Percentiles rank a stretch among this genome's conserved stretches.
Conservation (phyloP, 768 basidiomycete genomes). For the Phanerodontia chrysosporium region DNA sequence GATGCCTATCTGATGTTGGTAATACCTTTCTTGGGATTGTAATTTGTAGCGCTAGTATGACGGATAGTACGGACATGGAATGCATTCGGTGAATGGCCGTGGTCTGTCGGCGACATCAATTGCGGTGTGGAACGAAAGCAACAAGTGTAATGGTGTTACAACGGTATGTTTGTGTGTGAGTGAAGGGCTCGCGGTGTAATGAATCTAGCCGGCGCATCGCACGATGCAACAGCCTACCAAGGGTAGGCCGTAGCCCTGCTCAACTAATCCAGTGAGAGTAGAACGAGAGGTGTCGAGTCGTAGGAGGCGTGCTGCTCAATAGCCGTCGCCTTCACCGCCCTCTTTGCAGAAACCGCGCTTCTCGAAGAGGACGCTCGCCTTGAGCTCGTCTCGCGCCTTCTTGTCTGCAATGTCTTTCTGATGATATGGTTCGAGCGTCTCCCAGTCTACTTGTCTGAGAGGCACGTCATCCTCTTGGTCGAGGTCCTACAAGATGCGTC, state of each 20-base stretch:
- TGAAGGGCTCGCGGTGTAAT: conserved; percentile 26
- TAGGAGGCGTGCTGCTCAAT: conserved; percentile 40
- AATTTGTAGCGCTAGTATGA: neutral
- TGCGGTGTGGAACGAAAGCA: neutral
- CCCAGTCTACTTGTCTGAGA: conserved; percentile 69
- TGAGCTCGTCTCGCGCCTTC: conserved; percentile 77
- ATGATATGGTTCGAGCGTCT: conserved; percentile 66
- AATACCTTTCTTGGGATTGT: neutral
- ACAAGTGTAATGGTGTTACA: neutral
- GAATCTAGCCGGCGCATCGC: conserved; percentile 31
- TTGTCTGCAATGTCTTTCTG: conserved; percentile 68
- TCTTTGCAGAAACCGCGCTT: conserved; percentile 91
- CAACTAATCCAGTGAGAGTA: neutral
- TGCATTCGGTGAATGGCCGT: too few species aligned
- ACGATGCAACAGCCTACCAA: conserved; percentile 10
- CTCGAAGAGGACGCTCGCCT: conserved; percentile 78
- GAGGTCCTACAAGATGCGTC: conserved; percentile 58
- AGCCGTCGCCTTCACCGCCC: conserved; percentile 95
- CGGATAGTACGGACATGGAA: neutral
- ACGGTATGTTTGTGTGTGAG: neutral
- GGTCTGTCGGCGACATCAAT: neutral
- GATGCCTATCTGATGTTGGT: neutral
- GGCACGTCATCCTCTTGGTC: conserved; percentile 89
- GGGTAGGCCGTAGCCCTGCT: neutral
- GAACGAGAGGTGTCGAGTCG: neutral